phyloP scores from a whole-genome alignment of 2,329 filamentous ascomycete genomes.

The Alternaria arborescens region DNA sequence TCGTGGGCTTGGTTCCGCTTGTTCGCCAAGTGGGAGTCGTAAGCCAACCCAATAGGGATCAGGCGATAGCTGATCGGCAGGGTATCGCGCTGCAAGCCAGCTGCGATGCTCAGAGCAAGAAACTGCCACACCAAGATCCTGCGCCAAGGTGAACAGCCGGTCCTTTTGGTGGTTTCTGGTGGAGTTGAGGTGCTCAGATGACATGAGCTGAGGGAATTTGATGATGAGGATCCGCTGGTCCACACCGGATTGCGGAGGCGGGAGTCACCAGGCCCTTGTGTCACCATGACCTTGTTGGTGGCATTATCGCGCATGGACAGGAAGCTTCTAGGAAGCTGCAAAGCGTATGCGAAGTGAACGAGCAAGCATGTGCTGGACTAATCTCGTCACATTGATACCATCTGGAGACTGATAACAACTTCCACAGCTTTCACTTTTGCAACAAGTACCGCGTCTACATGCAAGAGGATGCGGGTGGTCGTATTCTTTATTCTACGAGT shows the following conservation, averaged over 20 bases:
- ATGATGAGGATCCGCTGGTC: not conserved
- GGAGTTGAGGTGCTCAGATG: conserved; percentile 2
- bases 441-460: not conserved
- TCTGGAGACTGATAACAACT: not conserved
- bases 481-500: not conserved
- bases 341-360: not conserved
- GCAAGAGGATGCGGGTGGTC: not conserved
- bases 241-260: not conserved
- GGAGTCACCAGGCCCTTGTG: conserved; percentile 1
- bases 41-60: conserved; percentile 1
- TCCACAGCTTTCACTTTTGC: not conserved
- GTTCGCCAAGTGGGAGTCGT: conserved; percentile 1
- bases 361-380: not conserved
- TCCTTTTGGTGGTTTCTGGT: not conserved
- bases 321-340: not conserved
- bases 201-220: conserved; percentile 5
- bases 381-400: not conserved
- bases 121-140: not conserved
- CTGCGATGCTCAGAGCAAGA: not conserved
- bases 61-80: conserved; percentile 1
- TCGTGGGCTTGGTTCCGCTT: not conserved
- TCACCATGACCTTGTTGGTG: not conserved
- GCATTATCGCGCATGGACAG: not conserved
- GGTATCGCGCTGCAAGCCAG: not conserved
- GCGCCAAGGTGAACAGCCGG: conserved; percentile 1